phyloP scores from a whole-genome alignment of 2,329 filamentous ascomycete species.

The Sphaceloma murrayae region DNA sequence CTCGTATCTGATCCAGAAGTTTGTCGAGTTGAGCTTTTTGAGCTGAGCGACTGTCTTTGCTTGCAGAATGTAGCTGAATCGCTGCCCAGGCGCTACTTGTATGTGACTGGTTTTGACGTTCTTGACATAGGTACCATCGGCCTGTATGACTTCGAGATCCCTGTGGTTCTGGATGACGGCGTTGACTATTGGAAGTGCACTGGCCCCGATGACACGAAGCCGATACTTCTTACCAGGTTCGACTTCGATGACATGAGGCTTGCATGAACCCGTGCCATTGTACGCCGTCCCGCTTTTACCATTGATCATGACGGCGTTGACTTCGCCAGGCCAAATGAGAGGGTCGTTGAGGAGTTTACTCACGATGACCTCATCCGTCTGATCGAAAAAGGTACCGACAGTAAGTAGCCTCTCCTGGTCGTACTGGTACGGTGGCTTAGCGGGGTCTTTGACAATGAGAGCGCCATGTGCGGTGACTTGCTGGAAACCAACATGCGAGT shows the following conservation, averaged over 20 bases:
- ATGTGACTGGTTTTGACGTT: conserved; percentile 41
- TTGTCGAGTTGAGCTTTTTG: conserved; percentile 25
- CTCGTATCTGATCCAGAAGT: conserved; percentile 41
- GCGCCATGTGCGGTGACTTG: conserved; percentile 48
- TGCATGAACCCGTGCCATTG: conserved; percentile 35
- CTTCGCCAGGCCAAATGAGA: conserved; percentile 52
- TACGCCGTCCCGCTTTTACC: conserved; percentile 46
- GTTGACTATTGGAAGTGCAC: conserved; percentile 45
- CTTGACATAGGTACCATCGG: conserved; percentile 46
- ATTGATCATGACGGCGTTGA: conserved; percentile 49
- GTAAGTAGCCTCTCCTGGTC: conserved; percentile 50
- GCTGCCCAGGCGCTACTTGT: conserved; percentile 50
- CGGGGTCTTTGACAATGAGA: conserved; percentile 48
- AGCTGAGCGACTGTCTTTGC: conserved; percentile 44
- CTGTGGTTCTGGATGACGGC: conserved; percentile 50
- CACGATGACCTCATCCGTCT: conserved; percentile 34
- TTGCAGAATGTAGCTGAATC: conserved; percentile 49
- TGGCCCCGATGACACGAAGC: conserved; percentile 50
- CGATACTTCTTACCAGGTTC: conserved; percentile 53
- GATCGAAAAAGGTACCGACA: conserved; percentile 5
- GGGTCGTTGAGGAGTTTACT: conserved; percentile 40
- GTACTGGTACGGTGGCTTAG: conserved; percentile 45
- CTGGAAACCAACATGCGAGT: conserved; percentile 57
- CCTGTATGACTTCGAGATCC: conserved; percentile 50
- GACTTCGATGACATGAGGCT: conserved; percentile 47